These are phyloP conservation scores for Neocucurbitaria cava DNA, from an alignment of 2,329 filamentous ascomycete genomes.

Conservation along the genomic window DNA sequence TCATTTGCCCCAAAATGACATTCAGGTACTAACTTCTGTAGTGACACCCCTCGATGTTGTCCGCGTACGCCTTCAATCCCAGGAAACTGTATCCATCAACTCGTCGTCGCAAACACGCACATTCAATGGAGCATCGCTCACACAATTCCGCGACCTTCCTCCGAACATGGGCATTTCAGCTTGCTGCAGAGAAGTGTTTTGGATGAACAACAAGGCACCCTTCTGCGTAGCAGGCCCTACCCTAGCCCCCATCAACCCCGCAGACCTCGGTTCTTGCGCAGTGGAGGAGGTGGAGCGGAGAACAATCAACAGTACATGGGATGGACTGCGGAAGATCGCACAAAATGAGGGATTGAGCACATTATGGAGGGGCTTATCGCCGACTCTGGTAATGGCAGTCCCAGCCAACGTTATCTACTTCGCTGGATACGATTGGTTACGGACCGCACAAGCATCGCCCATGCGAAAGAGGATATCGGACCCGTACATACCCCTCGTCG, in stretches of 20 bases:
- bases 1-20: background rate
- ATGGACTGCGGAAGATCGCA: constrained; percentile 92
- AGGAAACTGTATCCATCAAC: constrained; percentile 62
- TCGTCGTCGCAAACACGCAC: constrained; percentile 59
- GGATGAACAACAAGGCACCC: constrained; percentile 83
- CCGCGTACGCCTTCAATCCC: constrained; percentile 90
- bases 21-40: constrained; percentile 48
- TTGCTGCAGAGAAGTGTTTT: constrained; percentile 97
- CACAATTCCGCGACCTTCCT: constrained; percentile 71
- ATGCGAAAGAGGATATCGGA: constrained; percentile 65
- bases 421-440: constrained; percentile 94
- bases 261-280: constrained; percentile 70
- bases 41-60: constrained; percentile 97
- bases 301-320: constrained; percentile 88
- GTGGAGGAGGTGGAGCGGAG: constrained; percentile 85
- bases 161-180: constrained; percentile 89
- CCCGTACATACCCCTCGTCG: constrained; percentile 78
- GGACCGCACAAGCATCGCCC: constrained; percentile 75
- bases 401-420: constrained; percentile 99
- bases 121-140: constrained; percentile 38
- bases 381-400: constrained; percentile 91
- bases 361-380: constrained; percentile 92
- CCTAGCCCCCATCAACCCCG: constrained; percentile 52
- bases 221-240: constrained; percentile 76
- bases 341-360: constrained; percentile 87